Evolutionary conservation across 257 asterid species (phyloP).

Genomic region (Solanum bulbocastanum): DNA sequence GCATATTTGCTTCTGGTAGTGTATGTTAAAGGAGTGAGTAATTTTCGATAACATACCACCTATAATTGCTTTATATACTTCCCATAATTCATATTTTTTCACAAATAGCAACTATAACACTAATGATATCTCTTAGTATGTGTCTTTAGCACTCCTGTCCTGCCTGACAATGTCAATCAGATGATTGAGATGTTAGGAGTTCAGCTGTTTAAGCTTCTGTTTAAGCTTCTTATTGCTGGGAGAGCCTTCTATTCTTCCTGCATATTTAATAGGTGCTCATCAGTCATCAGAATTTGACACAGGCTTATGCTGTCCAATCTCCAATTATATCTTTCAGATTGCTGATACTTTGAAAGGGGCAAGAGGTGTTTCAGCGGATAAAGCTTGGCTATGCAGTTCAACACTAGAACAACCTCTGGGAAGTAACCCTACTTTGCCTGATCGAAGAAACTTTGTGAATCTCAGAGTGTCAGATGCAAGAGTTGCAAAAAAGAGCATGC

Average conservation of each 20-base stretch:
- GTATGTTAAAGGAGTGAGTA: neutral
- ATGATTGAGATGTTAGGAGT: neutral
- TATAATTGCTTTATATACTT: neutral
- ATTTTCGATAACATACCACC: neutral
- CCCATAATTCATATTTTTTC: neutral
- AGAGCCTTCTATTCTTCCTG: neutral
- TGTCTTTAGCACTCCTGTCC: neutral
- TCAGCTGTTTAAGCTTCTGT: neutral
- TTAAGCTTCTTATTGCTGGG: neutral
- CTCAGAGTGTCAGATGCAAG: slow-evolving; percentile 22
- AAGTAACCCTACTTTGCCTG: slow-evolving; percentile 19
- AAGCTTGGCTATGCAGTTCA: slow-evolving; percentile 26
- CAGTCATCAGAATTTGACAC: neutral
- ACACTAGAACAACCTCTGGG: slow-evolving; percentile 17
- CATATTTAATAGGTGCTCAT: neutral
- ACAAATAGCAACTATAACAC: neutral
- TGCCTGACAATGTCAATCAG: neutral
- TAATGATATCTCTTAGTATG: neutral
- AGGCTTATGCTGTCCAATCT: neutral
- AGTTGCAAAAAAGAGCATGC: slow-evolving; percentile 10
- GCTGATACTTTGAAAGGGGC: slow-evolving; percentile 41
- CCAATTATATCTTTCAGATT: slow-evolving; percentile 30
- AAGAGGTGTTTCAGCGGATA: slow-evolving; percentile 26
- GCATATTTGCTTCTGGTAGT: neutral
- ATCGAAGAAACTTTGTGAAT: slow-evolving; percentile 16